These are phyloP conservation scores for Trifolium repens DNA, from an alignment of 306 rosid genomes.

Conservation along the genomic window DNA sequence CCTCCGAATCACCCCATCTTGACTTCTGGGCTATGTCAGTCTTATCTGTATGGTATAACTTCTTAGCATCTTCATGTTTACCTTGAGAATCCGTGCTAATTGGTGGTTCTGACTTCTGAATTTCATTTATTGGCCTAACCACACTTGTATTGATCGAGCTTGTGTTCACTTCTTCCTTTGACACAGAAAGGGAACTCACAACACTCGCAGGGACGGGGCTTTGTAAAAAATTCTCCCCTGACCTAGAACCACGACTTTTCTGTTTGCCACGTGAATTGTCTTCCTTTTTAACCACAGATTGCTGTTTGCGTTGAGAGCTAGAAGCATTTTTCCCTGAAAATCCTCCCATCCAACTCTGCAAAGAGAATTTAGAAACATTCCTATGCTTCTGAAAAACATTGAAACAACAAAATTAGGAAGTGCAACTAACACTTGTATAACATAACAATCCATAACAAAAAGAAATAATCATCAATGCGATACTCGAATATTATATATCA, in stretches of 20 bases:
- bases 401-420: conserved; percentile 23
- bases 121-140: conserved; percentile 47
- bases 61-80: conserved; percentile 52
- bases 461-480: conserved; percentile 2
- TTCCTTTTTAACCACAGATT: conserved; percentile 45
- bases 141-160: conserved; percentile 40
- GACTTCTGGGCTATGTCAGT: conserved; percentile 55
- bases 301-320: conserved; percentile 47
- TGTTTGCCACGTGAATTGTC: conserved; percentile 50
- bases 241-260: conserved; percentile 55
- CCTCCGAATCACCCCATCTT: conserved; percentile 72
- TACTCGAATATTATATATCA: conserved; percentile 25
- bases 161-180: conserved; percentile 50
- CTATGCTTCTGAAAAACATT: conserved; percentile 76
- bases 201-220: conserved; percentile 47
- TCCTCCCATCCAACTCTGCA: conserved; percentile 91
- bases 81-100: conserved; percentile 44
- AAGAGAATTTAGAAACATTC: conserved; percentile 79
- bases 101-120: conserved; percentile 47
- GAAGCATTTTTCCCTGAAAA: conserved; percentile 65
- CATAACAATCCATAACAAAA: conserved; percentile 30
- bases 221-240: conserved; percentile 49
- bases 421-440: conserved; percentile 28
- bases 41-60: conserved; percentile 49
- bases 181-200: conserved; percentile 44